Evolutionary conservation across 2,329 filamentous ascomycete species (phyloP).

Genomic region (Aureobasidium zeae): DNA sequence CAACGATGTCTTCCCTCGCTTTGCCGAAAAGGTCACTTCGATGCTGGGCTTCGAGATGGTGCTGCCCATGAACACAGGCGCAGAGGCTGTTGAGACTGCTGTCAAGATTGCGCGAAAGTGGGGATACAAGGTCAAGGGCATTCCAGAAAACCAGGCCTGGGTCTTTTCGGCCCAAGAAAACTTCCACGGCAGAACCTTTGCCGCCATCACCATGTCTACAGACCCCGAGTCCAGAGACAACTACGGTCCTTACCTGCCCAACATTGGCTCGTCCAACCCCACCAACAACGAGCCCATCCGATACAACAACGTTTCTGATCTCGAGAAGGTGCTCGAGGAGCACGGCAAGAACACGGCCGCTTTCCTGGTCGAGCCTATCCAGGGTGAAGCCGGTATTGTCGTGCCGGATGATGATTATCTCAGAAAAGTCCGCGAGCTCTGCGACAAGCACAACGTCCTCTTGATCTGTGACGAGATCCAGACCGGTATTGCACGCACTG

Average conservation of each 20-base stretch:
- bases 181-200: conserved; percentile 95
- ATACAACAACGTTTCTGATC: conserved; percentile 75
- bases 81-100: conserved; percentile 90
- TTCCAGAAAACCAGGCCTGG: conserved; percentile 72
- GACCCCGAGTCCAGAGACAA: conserved; percentile 94
- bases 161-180: conserved; percentile 82
- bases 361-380: conserved; percentile 92
- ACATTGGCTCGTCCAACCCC: conserved; percentile 69
- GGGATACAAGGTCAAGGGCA: conserved; percentile 93
- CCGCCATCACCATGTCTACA: conserved; percentile 87
- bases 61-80: conserved; percentile 94
- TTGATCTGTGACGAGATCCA: conserved; percentile 98
- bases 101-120: conserved; percentile 96
- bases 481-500: conserved; percentile 91
- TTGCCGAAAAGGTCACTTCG: conserved; percentile 81
- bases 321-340: conserved; percentile 67
- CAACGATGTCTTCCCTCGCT: conserved; percentile 95
- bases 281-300: conserved; percentile 67
- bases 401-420: conserved; percentile 90
- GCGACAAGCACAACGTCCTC: conserved; percentile 90
- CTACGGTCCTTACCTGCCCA: conserved; percentile 91
- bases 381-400: conserved; percentile 94
- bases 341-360: conserved; percentile 81
- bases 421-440: conserved; percentile 66
- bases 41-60: conserved; percentile 97